Conservation (phyloP, 768 basidiomycete genomes). For the Amyloporia xantha region DNA sequence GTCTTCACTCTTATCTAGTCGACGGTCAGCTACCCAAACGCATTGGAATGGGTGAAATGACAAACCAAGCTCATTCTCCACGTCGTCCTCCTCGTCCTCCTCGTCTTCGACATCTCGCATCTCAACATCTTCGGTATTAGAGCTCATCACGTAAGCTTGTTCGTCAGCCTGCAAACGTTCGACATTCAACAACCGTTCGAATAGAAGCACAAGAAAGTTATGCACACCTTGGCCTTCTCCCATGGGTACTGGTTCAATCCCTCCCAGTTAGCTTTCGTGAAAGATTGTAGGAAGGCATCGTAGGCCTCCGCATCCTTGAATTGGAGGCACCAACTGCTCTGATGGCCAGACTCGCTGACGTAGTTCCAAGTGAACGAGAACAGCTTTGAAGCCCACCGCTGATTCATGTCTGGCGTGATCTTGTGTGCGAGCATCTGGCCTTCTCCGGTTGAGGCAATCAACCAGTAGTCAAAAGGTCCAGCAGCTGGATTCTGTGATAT, state of each 20-base stretch:
- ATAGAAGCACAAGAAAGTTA: not conserved
- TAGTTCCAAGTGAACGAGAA: constrained; percentile 88
- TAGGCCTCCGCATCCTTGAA: constrained; percentile 56
- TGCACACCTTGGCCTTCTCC: constrained; percentile 69
- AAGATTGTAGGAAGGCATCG: constrained; percentile 49
- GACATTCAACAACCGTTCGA: not conserved
- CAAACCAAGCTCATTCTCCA: constrained; percentile 61
- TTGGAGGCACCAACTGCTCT: constrained; percentile 79
- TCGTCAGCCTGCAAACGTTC: constrained; percentile 59
- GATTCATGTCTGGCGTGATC: constrained; percentile 65
- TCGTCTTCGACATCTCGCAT: constrained; percentile 79
- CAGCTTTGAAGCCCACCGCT: constrained; percentile 54
- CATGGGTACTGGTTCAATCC: constrained; percentile 64
- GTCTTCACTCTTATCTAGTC: constrained; percentile 23
- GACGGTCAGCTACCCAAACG: not conserved
- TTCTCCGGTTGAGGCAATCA: constrained; percentile 46
- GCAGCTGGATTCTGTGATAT: constrained; percentile 40
- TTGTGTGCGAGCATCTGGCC: constrained; percentile 53
- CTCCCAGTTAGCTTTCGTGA: constrained; percentile 78
- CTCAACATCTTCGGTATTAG: constrained; percentile 76
- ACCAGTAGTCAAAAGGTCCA: constrained; percentile 48
- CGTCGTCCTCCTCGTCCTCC: constrained; percentile 71
- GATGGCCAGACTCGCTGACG: constrained; percentile 41
- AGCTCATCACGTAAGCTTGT: constrained; percentile 72
- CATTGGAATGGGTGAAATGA: constrained; percentile 4